Percentiles rank a stretch among this genome's conserved stretches.
Evolutionary conservation across 2,329 filamentous ascomycete species (phyloP).

Genomic region (Akanthomyces muscarius): DNA sequence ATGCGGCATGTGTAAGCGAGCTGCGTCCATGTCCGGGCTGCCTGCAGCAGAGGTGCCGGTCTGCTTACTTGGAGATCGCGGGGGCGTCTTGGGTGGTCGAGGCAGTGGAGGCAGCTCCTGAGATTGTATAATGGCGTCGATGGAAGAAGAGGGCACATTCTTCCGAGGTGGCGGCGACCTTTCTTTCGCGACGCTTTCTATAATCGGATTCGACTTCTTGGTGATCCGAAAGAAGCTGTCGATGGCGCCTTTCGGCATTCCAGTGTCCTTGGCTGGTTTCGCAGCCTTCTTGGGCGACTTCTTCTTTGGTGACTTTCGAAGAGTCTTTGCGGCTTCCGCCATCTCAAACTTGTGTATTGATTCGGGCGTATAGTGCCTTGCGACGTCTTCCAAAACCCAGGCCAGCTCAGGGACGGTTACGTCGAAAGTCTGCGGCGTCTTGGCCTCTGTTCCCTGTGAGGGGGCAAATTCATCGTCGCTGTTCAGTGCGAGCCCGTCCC

Average conservation of each 20-base stretch:
- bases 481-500: slow-evolving; percentile 56
- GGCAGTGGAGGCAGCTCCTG: slow-evolving; percentile 9
- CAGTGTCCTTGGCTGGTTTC: neutral
- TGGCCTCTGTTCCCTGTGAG: slow-evolving; percentile 25
- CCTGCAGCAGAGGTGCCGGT: slow-evolving; percentile 25
- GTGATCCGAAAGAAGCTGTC: slow-evolving; percentile 40
- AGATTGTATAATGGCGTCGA: neutral
- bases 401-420: slow-evolving; percentile 56
- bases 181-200: slow-evolving; percentile 16
- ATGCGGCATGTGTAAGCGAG: slow-evolving; percentile 16
- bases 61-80: slow-evolving; percentile 36
- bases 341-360: slow-evolving; percentile 28
- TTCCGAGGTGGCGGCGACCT: slow-evolving; percentile 10
- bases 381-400: slow-evolving; percentile 38
- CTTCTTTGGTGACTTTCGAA: slow-evolving; percentile 26
- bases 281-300: slow-evolving; percentile 21
- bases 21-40: slow-evolving; percentile 10
- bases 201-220: slow-evolving; percentile 28
- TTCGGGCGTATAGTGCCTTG: slow-evolving; percentile 25
- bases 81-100: slow-evolving; percentile 24
- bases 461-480: slow-evolving; percentile 62
- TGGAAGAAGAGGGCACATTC: slow-evolving; percentile 1
- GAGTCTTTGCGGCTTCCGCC: slow-evolving; percentile 21
- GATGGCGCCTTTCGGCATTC: slow-evolving; percentile 29
- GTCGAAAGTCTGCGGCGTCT: slow-evolving; percentile 51